Conservation (phyloP, 371 early-diverging fungal genomes). For the Zopfochytrium polystomum region DNA sequence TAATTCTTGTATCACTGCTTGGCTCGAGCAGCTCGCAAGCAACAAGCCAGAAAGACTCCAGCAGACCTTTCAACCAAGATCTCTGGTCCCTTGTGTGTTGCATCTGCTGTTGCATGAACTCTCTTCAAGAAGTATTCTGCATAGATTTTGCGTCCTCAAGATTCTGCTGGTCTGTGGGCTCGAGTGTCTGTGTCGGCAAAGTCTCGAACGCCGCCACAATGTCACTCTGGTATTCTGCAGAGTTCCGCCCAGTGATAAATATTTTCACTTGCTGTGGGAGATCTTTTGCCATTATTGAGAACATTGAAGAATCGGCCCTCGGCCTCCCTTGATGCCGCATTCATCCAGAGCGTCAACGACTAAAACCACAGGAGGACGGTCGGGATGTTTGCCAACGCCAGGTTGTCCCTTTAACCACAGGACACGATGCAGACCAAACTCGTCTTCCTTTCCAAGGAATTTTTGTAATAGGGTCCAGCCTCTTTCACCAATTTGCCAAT, state of each 20-base stretch:
- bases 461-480: too few relatives aligned
- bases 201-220: conserved; percentile 14
- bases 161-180: conserved; percentile 15
- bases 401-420: conserved; percentile 24
- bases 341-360: conserved; percentile 31
- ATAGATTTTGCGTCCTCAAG: conserved; percentile 8
- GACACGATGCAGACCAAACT: conserved; percentile 1
- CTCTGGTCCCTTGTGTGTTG: conserved; percentile 1
- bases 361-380: conserved; percentile 13
- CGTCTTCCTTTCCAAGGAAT: too few relatives aligned
- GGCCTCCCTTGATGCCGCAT: conserved; percentile 20
- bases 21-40: conserved; percentile 11
- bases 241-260: conserved; percentile 22
- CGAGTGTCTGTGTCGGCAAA: conserved; percentile 4
- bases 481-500: conserved; percentile 5
- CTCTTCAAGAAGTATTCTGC: conserved; percentile 10
- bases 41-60: conserved; percentile 19
- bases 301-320: conserved; percentile 19
- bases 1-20: not conserved
- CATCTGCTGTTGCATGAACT: not conserved
- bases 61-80: conserved; percentile 10
- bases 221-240: too few relatives aligned
- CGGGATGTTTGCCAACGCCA: conserved; percentile 25
- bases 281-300: conserved; percentile 9
- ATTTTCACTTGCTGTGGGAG: conserved; percentile 19